Base-by-base conservation (phyloP, 129 eudicot species). In the Flaveria trinervia region DNA sequence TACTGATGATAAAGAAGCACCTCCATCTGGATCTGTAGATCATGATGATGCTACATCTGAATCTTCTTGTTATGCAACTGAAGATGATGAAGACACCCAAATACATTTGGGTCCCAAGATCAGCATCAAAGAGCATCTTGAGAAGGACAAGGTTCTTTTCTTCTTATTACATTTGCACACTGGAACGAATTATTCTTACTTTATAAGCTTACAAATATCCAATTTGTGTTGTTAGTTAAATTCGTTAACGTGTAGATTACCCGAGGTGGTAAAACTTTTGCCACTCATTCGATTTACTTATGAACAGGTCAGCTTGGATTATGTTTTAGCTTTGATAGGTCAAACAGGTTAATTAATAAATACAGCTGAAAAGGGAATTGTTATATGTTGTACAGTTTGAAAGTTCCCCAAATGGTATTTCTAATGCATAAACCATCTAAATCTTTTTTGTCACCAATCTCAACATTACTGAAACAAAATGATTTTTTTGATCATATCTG, bases 111-210 rank as follows among this genome's bases (percentile, higher is more conserved):
- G 97, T 36, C 95, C 97, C 9, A 89, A 87, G 71, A 59, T 81
- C 57, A 92, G 89, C 39, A 85, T 92, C 84, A 92, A 69, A 74
- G 85, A 92, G 50, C 95, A 89, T 67, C 92, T 89, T 50, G 97
- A 92, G 82, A 89, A 87, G 77, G 97, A 92, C 78, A 92, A 92
- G 97, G 97, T 92, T 79, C 49, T 36, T 81, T 45, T 28, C 17
- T 69, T 77, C 13, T 80, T 28, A 71, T 25, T 41, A 28, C 41
- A 59, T 69, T 69, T 70, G 60, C 54, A 20, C 64, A 48, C 67
- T 17, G 43, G 9, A 45, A 43, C 15, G 0, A 36, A 9, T 72
- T 15, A 18, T 62, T 62, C 68, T 62, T 13, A 14, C 18, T 15
- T 28, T 14, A 55, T 30, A 55, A 43, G 72, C n/a, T 68, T 33